phyloP scores from a whole-genome alignment of 352 stramenopile species.

The Achlya hypogyna region DNA sequence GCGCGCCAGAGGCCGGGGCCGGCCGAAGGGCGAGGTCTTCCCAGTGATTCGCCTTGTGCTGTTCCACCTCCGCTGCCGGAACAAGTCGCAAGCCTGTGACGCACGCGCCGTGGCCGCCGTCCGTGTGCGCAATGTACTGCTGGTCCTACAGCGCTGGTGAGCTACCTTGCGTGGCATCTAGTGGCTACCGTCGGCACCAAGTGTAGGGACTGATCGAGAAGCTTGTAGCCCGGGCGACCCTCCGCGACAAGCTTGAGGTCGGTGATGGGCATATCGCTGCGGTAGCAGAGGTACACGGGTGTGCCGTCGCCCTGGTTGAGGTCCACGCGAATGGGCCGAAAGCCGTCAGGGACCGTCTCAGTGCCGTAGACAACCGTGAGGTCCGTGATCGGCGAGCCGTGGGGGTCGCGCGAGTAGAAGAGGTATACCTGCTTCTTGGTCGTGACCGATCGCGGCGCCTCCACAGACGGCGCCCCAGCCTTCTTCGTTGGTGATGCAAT shows the following conservation, averaged over 20 bases:
- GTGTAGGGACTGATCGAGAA: slow-evolving; percentile 72
- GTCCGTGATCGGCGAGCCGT: slow-evolving; percentile 80
- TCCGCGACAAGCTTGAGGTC: slow-evolving; percentile 80
- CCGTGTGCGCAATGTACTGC: slow-evolving; percentile 75
- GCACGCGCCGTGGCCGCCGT: slow-evolving; percentile 69
- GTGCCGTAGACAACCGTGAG: slow-evolving; percentile 69
- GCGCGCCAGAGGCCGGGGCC: slow-evolving; percentile 20
- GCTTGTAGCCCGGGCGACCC: slow-evolving; percentile 73
- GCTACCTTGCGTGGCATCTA: slow-evolving; percentile 28
- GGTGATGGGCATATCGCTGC: slow-evolving; percentile 82
- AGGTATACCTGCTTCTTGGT: slow-evolving; percentile 77
- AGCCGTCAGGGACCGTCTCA: slow-evolving; percentile 76
- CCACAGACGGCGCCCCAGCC: not conserved
- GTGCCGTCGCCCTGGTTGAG: slow-evolving; percentile 76
- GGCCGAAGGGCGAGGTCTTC: slow-evolving; percentile 44
- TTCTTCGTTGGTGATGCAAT: slow-evolving; percentile 1
- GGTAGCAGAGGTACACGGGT: slow-evolving; percentile 80
- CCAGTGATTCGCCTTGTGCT: slow-evolving; percentile 51
- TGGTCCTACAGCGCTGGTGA: slow-evolving; percentile 43
- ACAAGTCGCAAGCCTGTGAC: slow-evolving; percentile 72
- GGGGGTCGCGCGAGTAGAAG: slow-evolving; percentile 59
- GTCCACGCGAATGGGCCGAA: slow-evolving; percentile 80
- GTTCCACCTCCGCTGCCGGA: slow-evolving; percentile 29
- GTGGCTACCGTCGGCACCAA: slow-evolving; percentile 26
- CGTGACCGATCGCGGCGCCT: not conserved